Percentiles rank a stretch among this genome's conserved stretches.
Evolutionary conservation across 2,329 filamentous ascomycete species (phyloP).

Genomic region (Epichloe bromicola): DNA sequence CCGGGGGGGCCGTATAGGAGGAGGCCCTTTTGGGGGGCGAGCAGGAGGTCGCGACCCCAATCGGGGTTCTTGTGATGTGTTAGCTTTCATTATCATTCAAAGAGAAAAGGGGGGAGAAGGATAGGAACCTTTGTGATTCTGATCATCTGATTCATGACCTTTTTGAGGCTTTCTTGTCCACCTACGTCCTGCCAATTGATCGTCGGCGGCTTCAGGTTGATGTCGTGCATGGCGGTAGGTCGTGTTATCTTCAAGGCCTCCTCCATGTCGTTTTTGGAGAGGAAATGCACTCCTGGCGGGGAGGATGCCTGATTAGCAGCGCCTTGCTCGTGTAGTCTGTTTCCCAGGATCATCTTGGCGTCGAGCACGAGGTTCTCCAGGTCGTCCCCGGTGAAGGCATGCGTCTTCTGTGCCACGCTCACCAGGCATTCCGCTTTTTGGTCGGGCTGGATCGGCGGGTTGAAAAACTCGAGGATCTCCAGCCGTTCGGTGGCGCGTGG

Average conservation of each 20-base stretch:
- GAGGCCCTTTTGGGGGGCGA: constrained; percentile 62
- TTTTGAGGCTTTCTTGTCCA: constrained; percentile 67
- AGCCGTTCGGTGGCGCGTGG: constrained; percentile 59
- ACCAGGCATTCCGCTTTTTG: constrained; percentile 40
- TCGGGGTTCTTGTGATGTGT: constrained; percentile 14
- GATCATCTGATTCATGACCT: constrained; percentile 39
- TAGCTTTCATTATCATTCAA: background rate
- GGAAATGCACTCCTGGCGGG: constrained; percentile 14
- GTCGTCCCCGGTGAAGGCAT: constrained; percentile 77
- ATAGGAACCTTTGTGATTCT: constrained; percentile 19
- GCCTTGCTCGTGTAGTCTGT: constrained; percentile 12
- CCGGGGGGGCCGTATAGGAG: constrained; percentile 87
- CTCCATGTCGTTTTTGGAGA: constrained; percentile 41
- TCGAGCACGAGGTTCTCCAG: constrained; percentile 47
- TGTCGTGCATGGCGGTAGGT: constrained; percentile 78
- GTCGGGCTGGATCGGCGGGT: constrained; percentile 31
- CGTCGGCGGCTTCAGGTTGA: constrained; percentile 77
- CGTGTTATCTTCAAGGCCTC: constrained; percentile 55
- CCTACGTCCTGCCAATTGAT: constrained; percentile 81
- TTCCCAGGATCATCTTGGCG: constrained; percentile 16
- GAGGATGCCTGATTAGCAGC: constrained; percentile 2
- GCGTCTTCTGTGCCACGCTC: constrained; percentile 59
- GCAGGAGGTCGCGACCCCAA: constrained; percentile 23
- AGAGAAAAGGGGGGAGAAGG: background rate
- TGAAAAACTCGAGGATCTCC: constrained; percentile 57